Evolutionary conservation across 768 basidiomycete species (phyloP).

Genomic region (Termitomyces sp.): DNA sequence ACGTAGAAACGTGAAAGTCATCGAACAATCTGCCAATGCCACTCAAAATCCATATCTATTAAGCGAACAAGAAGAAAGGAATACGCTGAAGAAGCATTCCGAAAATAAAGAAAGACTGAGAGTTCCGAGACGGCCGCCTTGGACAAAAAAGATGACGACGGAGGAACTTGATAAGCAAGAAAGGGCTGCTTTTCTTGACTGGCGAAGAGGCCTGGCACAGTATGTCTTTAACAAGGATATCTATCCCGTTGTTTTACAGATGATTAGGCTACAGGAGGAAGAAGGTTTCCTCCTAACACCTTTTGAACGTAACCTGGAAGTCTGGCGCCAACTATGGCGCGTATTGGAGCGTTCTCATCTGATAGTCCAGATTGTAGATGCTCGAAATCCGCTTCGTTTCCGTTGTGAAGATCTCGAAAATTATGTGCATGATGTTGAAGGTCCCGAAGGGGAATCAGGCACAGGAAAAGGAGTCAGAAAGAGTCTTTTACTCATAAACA

Average conservation of each 20-base stretch:
- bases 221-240: conserved; percentile 38
- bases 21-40: conserved; percentile 48
- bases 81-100: conserved; percentile 64
- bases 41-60: conserved; percentile 85
- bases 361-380: conserved; percentile 94
- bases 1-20: conserved; percentile 74
- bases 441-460: conserved; percentile 74
- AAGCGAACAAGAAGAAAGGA: conserved; percentile 75
- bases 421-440: conserved; percentile 83
- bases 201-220: conserved; percentile 91
- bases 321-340: conserved; percentile 98
- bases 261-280: conserved; percentile 72
- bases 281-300: conserved; percentile 89
- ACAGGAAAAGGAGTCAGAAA: conserved; percentile 69
- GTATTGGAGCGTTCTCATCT: conserved; percentile 94
- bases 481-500: conserved; percentile 88
- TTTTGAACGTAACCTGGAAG: conserved; percentile 96
- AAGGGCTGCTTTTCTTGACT: conserved; percentile 85
- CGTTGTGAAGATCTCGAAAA: conserved; percentile 88
- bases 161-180: conserved; percentile 85
- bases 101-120: conserved; percentile 71
- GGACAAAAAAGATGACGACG: conserved; percentile 78
- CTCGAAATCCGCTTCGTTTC: conserved; percentile 89
- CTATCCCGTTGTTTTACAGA: background rate
- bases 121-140: conserved; percentile 86